Evolutionary conservation across 345 rosid species (phyloP), one percentile per base, ranked within the genome.

Genomic region (Adansonia digitata): DNA sequence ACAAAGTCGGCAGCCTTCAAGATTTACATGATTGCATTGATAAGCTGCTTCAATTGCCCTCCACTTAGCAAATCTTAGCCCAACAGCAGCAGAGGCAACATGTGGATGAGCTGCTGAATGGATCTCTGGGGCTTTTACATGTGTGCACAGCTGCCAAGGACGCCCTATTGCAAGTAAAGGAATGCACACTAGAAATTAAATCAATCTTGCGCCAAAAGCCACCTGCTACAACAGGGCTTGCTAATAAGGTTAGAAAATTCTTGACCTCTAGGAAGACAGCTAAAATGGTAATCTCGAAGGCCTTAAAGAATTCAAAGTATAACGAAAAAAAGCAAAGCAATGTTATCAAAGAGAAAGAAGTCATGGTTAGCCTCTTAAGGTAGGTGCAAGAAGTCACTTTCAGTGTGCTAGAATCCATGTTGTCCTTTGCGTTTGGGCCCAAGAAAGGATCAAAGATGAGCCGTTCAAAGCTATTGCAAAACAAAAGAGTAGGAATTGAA

Each of bases 201-300:
- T 82, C 84, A 0, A 39, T 77, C 68, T 10, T 82, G 46, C 69
- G 83, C 48, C 72, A 84, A 75, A 86, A 81, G 63, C 43, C 72
- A 37, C 84, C 65, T 18, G 82, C 72, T 48, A 26, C 69, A 37
- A 20, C 14, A 8, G 45, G 24, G 14, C 48, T 71, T 7, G 13
- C 78, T 49, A 70, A 70, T 51, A 84, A 80, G 72, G 69, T 81
- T 6, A 52, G 27, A n/a, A 74, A 71, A 40, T 77, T 64, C 34
- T 3, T 74, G 1, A 27, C 56, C 27, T 70, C 69, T 3, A 62
- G 73, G 64, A 81, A 74, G 68, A 40, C 40, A 62, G 73, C 63
- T 22, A 77, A 77, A 43, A 81, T 53, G 62, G 67, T 65, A 24
- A 69, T 74, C 62, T 59, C 62, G 18, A 77, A 69, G 60, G 72